Percentiles rank a stretch among this genome's conserved stretches.
These are phyloP conservation scores for Erythrobasidium hasegawianum DNA, from an alignment of 1,284 basidiomycete genomes.

Conservation along the genomic window DNA sequence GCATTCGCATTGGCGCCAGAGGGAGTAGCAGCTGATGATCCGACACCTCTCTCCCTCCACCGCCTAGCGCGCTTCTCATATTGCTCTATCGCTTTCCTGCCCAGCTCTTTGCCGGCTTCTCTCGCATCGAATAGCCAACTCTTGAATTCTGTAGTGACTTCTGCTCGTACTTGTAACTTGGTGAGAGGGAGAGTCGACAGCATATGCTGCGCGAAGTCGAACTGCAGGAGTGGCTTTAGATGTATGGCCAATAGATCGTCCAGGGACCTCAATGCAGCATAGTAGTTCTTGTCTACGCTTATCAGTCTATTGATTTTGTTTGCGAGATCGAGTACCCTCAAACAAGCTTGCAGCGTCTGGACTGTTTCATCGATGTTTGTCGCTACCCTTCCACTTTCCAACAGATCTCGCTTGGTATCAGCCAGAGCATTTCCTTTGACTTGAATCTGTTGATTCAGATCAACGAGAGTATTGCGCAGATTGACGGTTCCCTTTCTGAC, in stretches of 20 bases:
- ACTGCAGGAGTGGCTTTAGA: slow-evolving; percentile 81
- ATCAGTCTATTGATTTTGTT: slow-evolving; percentile 91
- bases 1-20: slow-evolving; percentile 69
- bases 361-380: slow-evolving; percentile 94
- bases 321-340: slow-evolving; percentile 90
- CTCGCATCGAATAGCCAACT: slow-evolving; percentile 95
- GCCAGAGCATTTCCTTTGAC: slow-evolving; percentile 70
- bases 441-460: slow-evolving; percentile 58
- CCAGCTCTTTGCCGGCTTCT: slow-evolving; percentile 81
- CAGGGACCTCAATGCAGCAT: slow-evolving; percentile 84
- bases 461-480: slow-evolving; percentile 56
- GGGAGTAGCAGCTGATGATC: slow-evolving; percentile 31
- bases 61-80: slow-evolving; percentile 80
- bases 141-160: slow-evolving; percentile 91
- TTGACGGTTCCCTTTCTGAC: slow-evolving; percentile 69
- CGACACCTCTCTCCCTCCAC: slow-evolving; percentile 64
- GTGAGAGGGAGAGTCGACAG: slow-evolving; percentile 86
- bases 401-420: slow-evolving; percentile 69
- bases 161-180: slow-evolving; percentile 80
- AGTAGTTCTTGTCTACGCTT: slow-evolving; percentile 78
- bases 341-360: slow-evolving; percentile 84
- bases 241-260: slow-evolving; percentile 92
- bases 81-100: slow-evolving; percentile 78
- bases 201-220: slow-evolving; percentile 88
- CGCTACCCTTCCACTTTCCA: slow-evolving; percentile 87